phyloP scores from a whole-genome alignment of 2,329 filamentous ascomycete species.

The Neurospora crassa region DNA sequence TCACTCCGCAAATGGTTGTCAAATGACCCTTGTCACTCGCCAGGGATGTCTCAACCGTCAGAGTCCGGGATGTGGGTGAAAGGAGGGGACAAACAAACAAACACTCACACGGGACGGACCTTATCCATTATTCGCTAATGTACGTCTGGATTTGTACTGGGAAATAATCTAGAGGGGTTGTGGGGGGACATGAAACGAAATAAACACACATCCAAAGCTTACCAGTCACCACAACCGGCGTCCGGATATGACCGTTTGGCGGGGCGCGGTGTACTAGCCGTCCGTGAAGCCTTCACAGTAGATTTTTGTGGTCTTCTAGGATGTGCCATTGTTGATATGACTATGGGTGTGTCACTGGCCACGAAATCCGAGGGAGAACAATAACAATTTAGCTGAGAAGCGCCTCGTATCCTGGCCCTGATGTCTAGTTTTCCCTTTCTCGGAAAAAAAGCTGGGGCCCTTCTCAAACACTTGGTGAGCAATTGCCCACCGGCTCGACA shows the following conservation, averaged over 20 bases:
- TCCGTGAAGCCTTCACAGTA: neutral
- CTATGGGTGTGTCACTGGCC: neutral
- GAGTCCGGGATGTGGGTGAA: neutral
- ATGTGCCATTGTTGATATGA: neutral
- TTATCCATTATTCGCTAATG: neutral
- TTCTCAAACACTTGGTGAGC: neutral
- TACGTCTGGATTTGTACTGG: neutral
- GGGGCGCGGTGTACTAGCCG: neutral
- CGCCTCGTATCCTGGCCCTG: neutral
- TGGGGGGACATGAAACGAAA: neutral
- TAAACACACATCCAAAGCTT: neutral
- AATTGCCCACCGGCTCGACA: neutral
- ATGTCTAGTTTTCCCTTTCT: neutral
- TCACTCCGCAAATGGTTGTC: neutral
- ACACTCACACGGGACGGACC: neutral
- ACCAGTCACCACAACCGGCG: neutral
- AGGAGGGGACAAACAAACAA: neutral
- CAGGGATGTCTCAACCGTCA: neutral
- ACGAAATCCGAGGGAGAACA: neutral
- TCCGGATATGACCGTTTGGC: neutral
- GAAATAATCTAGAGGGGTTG: neutral
- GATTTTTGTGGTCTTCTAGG: neutral
- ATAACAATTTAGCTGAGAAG: neutral
- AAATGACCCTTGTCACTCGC: neutral
- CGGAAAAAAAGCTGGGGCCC: neutral